Evolutionary conservation across 148 eudicot species (phyloP).

Genomic region (Chenopodium suecicum): DNA sequence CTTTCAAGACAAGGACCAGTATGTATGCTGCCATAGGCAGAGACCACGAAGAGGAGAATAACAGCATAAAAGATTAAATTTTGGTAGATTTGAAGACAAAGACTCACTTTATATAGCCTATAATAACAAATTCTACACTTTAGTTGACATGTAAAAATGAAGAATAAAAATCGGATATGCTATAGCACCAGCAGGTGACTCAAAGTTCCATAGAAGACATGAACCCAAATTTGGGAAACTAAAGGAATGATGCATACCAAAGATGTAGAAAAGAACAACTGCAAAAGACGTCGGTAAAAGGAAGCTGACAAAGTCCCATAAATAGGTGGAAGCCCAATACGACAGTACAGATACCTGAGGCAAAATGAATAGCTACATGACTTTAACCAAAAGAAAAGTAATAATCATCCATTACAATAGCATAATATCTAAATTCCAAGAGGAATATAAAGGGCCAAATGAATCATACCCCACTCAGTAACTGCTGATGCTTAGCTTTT

Average conservation of each 20-base stretch:
- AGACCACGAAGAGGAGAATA: background rate
- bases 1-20: background rate
- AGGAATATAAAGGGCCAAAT: constrained; percentile 1
- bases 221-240: background rate
- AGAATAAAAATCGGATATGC: background rate
- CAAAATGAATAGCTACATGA: constrained; percentile 10
- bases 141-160: background rate
- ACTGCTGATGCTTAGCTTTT: constrained; percentile 95
- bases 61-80: background rate
- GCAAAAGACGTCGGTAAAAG: constrained; percentile 87
- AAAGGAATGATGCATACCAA: constrained; percentile 52
- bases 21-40: background rate
- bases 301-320: constrained; percentile 97
- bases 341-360: constrained; percentile 83
- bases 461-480: constrained; percentile 88
- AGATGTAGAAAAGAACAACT: constrained; percentile 68
- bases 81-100: background rate
- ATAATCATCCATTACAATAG: background rate
- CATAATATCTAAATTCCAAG: background rate
- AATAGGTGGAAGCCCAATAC: constrained; percentile 82
- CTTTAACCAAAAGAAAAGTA: constrained; percentile 7
- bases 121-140: background rate
- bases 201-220: background rate
- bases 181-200: background rate
- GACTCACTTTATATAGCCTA: background rate